Evolutionary conservation across 2,329 filamentous ascomycete genomes (phyloP), one percentile per base, ranked within the genome.

Genomic region (Aspergillus pseudoglaucus): DNA sequence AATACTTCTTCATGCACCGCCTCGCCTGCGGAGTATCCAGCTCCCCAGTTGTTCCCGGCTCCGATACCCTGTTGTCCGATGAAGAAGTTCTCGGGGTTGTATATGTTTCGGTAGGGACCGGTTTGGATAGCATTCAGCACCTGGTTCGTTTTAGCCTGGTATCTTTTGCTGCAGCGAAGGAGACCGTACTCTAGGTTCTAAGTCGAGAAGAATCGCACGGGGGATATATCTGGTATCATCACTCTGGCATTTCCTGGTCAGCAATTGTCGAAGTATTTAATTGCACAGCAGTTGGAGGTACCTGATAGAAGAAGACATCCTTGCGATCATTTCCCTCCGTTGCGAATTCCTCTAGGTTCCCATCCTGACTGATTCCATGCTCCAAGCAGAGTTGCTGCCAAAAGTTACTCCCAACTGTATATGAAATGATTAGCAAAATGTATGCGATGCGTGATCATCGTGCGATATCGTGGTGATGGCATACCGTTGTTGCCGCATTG

Each of bases 1-100:
- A 98, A 88, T 47, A 98, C 89, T 67, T 98, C 93, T 69, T 98
- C 93, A 59, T 91, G 89, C 17, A 98, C 89, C 40, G 80, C 78
- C 68, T 96, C 90, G 58, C 90, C 93, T 46, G 88, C 90, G 57
- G 93, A 84, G 71, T 98, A 98, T 42, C 93, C 93, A 63, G 93
- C 87, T 52, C 90, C 93, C 93, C 93, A 98, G 69, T 97, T 98
- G 71, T 98, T 98, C 41, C 90, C 93, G 6, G 93, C 93, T 41
- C 93, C 93, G 47, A 88, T 83, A 49, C 93, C 93, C 72, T 91
- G 87, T 68, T 95, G 94, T 60, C 91, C 89, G 46, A 97, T 83
- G 67, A 94, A 98, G 73, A 97, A 96, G 76, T 98, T 98, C 71
- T 98, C 93, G 0, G 93, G 93, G 67, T 98, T 98, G 80, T 98